These are phyloP conservation scores for Talaromyces adpressus DNA, from an alignment of 495 filamentous ascomycete species.

Conservation along the genomic window DNA sequence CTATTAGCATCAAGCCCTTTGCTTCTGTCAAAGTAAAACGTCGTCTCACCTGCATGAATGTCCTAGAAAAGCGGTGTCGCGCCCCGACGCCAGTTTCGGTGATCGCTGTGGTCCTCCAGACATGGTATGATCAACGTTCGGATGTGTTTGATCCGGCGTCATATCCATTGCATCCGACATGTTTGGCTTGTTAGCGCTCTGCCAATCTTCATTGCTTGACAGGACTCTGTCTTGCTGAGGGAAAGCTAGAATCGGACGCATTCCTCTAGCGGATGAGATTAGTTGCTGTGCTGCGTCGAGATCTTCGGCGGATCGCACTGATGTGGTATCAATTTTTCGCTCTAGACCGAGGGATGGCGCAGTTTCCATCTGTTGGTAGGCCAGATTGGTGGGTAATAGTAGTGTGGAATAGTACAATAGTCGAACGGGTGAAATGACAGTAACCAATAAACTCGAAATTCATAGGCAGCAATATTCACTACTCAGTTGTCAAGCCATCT, in stretches of 20 bases:
- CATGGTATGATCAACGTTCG: not conserved
- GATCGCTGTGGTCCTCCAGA: conserved; percentile 4
- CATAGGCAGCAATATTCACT: not conserved
- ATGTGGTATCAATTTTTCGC: conserved; percentile 12
- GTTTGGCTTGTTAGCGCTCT: not conserved
- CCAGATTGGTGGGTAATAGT: not conserved
- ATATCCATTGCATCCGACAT: conserved; percentile 8
- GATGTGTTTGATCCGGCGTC: conserved; percentile 6
- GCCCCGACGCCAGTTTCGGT: conserved; percentile 8
- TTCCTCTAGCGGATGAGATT: conserved; percentile 36
- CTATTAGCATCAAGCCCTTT: not conserved
- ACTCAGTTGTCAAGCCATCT: not conserved
- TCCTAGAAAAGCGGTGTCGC: conserved; percentile 37
- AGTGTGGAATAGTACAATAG: not conserved
- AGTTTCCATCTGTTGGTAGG: conserved; percentile 28
- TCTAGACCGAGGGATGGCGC: conserved; percentile 30
- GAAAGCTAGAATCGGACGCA: conserved; percentile 8
- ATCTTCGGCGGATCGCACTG: conserved; percentile 36
- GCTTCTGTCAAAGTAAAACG: not conserved
- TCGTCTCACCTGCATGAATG: conserved; percentile 49
- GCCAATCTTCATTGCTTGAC: conserved; percentile 6
- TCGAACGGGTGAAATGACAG: not conserved
- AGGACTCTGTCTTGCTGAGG: not conserved
- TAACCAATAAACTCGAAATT: not conserved
- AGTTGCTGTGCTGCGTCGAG: conserved; percentile 41